Evolutionary conservation across 2,329 filamentous ascomycete species (phyloP), one percentile per base, ranked within the genome.

Genomic region (Sporothrix protearum): DNA sequence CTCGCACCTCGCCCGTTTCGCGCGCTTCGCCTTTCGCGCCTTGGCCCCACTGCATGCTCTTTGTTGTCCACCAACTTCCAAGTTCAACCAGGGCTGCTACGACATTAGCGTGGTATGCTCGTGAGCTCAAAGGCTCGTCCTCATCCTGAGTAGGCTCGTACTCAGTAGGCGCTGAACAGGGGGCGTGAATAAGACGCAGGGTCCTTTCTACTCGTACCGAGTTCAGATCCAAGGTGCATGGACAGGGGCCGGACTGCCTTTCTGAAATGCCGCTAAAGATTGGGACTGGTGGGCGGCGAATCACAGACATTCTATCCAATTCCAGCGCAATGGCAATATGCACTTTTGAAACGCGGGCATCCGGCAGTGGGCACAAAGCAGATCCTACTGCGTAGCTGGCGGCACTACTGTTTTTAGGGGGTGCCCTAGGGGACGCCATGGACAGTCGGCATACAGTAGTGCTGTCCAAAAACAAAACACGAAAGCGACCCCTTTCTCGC

Each of bases 21-120:
- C 55, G 55, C 55, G 19, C 55, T 61, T 61, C 55, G 55, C 55
- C 55, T 61, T 61, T 61, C 55, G 55, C 55, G 30, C 30, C 55
- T 61, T 61, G 4, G 55, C 22, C 55, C 55, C 55, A 61, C 33
- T 57, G 25, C 33, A 33, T 57, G 19, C 42, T 14, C 14, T 19
- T 25, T 28, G 8, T 39, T 3, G 16, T 61, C 55, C 30, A 36
- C 55, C 9, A 61, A n/a, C 2, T 9, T 25, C 12, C 49, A 22
- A 53, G 12, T 53, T 7, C 55, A 36, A 36, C 55, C 55, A 61
- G 30, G 55, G 55, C 55, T 61, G 55, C 28, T 39, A 39, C 55
- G 30, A 61, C 55, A n/a, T 36, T 39, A 61, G 55, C 55, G 55
- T 22, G 30, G 55, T 33, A 30, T n/a, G n/a, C n/a, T n/a, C n/a